These are phyloP conservation scores for Polytrichum formosum DNA, from an alignment of 225 moss, liverwort and hornwort species.

Conservation along the genomic window DNA sequence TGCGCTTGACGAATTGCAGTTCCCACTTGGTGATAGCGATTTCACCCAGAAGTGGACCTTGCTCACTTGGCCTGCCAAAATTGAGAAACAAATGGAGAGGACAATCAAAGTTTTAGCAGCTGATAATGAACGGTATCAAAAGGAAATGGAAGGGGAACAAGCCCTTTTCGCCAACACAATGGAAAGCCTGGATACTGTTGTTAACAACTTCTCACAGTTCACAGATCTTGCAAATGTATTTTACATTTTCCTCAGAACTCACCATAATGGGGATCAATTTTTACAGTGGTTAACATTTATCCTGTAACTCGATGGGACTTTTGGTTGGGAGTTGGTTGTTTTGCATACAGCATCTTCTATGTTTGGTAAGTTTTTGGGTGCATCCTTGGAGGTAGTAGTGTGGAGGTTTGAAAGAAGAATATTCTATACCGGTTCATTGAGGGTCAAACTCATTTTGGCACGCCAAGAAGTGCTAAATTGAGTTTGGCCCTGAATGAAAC, in stretches of 20 bases:
- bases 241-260: neutral
- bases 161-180: slow-evolving; percentile 75
- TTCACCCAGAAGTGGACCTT: slow-evolving; percentile 77
- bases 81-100: slow-evolving; percentile 80
- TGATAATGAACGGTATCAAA: slow-evolving; percentile 86
- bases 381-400: no score
- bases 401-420: no score
- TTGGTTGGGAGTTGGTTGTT: no score
- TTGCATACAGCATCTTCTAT: no score
- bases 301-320: no score
- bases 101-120: slow-evolving; percentile 52
- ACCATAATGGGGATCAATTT: no score
- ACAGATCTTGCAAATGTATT: slow-evolving; percentile 59
- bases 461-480: no score
- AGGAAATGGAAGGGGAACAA: slow-evolving; percentile 91
- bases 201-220: slow-evolving; percentile 51
- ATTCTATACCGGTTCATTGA: no score
- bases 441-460: no score
- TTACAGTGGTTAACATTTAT: no score
- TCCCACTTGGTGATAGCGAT: slow-evolving; percentile 58
- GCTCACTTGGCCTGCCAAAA: slow-evolving; percentile 70
- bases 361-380: no score
- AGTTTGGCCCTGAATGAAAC: no score
- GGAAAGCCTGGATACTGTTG: slow-evolving; percentile 66
- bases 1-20: slow-evolving; percentile 70